Base-by-base conservation (phyloP, 2,329 filamentous ascomycete species). In the Cadophora luteo-olivacea region DNA sequence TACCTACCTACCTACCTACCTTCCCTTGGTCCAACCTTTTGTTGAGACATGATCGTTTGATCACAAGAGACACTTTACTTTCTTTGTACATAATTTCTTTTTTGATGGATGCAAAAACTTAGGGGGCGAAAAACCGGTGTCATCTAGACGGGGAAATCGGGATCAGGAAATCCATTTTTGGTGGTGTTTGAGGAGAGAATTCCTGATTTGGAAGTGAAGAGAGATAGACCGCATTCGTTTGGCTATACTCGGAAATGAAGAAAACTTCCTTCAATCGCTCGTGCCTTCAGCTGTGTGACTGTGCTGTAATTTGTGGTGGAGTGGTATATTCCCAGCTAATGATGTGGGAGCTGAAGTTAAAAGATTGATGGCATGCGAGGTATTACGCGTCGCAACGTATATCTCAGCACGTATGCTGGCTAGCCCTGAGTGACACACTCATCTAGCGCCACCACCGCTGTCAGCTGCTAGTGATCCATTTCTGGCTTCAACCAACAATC, bases 51-150 rank as follows among this genome's bases (percentile, higher is more conserved):
- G 54, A 57, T 57, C 24, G 4, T n/a, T 57, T 36, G 54, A 33
- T 57, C 32, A 33, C 54, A 6, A 57, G 32, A 33, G 6, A 36
- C 36, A 11, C 29, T n/a, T 19, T 58, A 58, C 55, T 58, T 58
- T 58, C 55, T 41, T 58, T 58, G 55, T 38, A 58, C 55, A 58
- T 38, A 58, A 22, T 2, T 58, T 58, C 33, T 58, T 41, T 38
- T 58, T 49, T 45, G 29, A 29, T 16, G 41, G n/a, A 22, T 49
- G 45, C 32, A 38, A 38, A 58, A 36, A 57, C 12, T 36, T 58
- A 58, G 55, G 55, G 55, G 55, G 55, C 55, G 55, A 58, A 58
- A 38, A 38, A 33, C 54, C 19, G 55, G 55, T 58, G 55, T 58
- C 55, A 58, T 58, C 55, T 58, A 58, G 55, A 58, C 22, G 32